Percentiles rank a stretch among this genome's conserved stretches.
phyloP scores from a whole-genome alignment of 805 yeast genomes.

The Ogataea methanolica region DNA sequence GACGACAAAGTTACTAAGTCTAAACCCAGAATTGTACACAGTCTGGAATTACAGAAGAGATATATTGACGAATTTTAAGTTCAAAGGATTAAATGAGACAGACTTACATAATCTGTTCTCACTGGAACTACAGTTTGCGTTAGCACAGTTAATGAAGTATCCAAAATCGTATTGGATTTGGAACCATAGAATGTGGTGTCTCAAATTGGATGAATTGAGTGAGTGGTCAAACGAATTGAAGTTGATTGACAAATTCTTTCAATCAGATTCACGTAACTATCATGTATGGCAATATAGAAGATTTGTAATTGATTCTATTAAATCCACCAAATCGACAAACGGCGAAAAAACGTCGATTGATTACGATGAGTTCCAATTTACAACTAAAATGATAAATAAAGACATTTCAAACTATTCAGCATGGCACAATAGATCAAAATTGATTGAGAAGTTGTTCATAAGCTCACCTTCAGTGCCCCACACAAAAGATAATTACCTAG shows the following conservation, averaged over 20 bases:
- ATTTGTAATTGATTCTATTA: slow-evolving; percentile 45
- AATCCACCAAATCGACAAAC: slow-evolving; percentile 5
- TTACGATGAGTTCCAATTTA: slow-evolving; percentile 63
- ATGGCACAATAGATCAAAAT: slow-evolving; percentile 82
- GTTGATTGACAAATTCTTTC: slow-evolving; percentile 63
- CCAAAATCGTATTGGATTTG: slow-evolving; percentile 98
- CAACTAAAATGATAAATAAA: slow-evolving; percentile 70
- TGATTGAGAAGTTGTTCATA: slow-evolving; percentile 51
- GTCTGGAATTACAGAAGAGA: slow-evolving; percentile 89
- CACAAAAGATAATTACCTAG: slow-evolving; percentile 11
- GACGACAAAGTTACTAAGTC: slow-evolving; percentile 53
- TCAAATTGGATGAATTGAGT: slow-evolving; percentile 44
- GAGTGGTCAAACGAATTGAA: slow-evolving; percentile 70
- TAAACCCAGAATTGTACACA: slow-evolving; percentile 86
- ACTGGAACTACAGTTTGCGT: slow-evolving; percentile 58
- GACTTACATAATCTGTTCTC: slow-evolving; percentile 33
- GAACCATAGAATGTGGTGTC: slow-evolving; percentile 87
- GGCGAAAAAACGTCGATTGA: slow-evolving; percentile 21
- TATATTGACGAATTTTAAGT: slow-evolving; percentile 38
- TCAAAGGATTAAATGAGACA: slow-evolving; percentile 12
- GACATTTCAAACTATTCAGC: slow-evolving; percentile 94
- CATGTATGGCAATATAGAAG: slow-evolving; percentile 97
- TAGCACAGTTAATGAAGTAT: slow-evolving; percentile 51
- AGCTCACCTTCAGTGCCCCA: slow-evolving; percentile 12
- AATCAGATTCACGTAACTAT: slow-evolving; percentile 75